Conservation (phyloP, 2,329 filamentous ascomycete genomes). For the Didymella pomorum region DNA sequence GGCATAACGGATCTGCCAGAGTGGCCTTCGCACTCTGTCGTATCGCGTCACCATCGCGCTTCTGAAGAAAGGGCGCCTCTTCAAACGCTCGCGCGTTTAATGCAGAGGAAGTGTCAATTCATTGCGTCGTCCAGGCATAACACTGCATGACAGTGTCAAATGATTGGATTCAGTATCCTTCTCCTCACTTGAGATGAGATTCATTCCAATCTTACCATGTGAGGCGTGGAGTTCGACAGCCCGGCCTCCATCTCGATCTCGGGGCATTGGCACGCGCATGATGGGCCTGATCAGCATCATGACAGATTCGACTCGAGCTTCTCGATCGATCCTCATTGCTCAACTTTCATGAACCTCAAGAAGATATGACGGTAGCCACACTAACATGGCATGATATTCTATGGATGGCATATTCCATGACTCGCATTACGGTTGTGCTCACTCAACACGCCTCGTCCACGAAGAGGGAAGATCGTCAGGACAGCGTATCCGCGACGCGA, state of each 20-base stretch:
- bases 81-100: constrained; percentile 13
- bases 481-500: constrained; percentile 1
- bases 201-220: constrained; percentile 20
- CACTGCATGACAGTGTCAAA: constrained; percentile 7
- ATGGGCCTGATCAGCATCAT: not conserved
- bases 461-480: constrained; percentile 4
- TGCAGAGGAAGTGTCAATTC: not conserved
- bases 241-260: not conserved
- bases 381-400: not conserved
- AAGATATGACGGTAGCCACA: not conserved
- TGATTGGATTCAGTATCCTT: not conserved
- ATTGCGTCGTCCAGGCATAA: not conserved
- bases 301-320: not conserved
- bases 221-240: constrained; percentile 9
- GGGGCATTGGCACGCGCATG: constrained; percentile 6
- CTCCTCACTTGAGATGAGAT: constrained; percentile 3
- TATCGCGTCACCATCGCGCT: constrained; percentile 12
- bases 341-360: not conserved
- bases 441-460: not conserved
- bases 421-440: constrained; percentile 8
- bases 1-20: not conserved
- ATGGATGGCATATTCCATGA: not conserved
- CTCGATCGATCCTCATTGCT: not conserved
- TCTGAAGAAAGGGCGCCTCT: constrained; percentile 11
- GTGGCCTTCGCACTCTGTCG: not conserved